phyloP scores from a whole-genome alignment of 352 stramenopile species.

The Phytophthora tentaculata region DNA sequence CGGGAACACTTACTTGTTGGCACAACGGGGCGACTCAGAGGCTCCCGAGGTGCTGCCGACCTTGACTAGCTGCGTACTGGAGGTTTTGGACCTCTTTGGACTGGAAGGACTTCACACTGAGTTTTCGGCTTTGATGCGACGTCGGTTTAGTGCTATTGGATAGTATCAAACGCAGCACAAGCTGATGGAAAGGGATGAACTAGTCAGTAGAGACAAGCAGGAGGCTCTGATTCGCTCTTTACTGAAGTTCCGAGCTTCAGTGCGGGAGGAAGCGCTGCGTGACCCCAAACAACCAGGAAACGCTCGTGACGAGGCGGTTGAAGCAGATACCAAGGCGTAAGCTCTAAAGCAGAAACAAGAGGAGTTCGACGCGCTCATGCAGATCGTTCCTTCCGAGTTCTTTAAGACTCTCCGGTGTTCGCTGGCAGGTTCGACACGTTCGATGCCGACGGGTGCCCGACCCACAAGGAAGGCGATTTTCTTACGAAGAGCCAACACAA shows the following conservation, averaged over 20 bases:
- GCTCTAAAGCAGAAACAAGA: constrained; percentile 47
- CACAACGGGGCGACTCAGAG: constrained; percentile 30
- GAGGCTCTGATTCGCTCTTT: constrained; percentile 55
- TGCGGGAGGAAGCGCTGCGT: constrained; percentile 62
- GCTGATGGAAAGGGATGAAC: constrained; percentile 1
- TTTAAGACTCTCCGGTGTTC: constrained; percentile 60
- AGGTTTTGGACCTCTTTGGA: constrained; percentile 74
- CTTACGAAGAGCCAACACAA: constrained; percentile 81
- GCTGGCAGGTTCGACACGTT: constrained; percentile 56
- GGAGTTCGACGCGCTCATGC: constrained; percentile 71
- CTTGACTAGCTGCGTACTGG: constrained; percentile 69
- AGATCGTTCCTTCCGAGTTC: constrained; percentile 61
- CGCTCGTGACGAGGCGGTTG: constrained; percentile 26
- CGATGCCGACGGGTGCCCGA: constrained; percentile 64
- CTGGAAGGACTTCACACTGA: constrained; percentile 57
- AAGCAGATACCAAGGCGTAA: background rate
- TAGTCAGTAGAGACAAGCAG: constrained; percentile 31
- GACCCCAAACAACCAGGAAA: constrained; percentile 50
- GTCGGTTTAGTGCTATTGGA: constrained; percentile 26
- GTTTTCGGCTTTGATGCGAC: constrained; percentile 50
- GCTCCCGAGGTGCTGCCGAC: constrained; percentile 64
- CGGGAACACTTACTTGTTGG: constrained; percentile 65
- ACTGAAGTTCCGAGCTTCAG: constrained; percentile 63
- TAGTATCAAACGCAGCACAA: constrained; percentile 29
- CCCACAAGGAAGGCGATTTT: constrained; percentile 45